phyloP scores from a whole-genome alignment of 2,329 filamentous ascomycete species.

The Penicillium sp. region DNA sequence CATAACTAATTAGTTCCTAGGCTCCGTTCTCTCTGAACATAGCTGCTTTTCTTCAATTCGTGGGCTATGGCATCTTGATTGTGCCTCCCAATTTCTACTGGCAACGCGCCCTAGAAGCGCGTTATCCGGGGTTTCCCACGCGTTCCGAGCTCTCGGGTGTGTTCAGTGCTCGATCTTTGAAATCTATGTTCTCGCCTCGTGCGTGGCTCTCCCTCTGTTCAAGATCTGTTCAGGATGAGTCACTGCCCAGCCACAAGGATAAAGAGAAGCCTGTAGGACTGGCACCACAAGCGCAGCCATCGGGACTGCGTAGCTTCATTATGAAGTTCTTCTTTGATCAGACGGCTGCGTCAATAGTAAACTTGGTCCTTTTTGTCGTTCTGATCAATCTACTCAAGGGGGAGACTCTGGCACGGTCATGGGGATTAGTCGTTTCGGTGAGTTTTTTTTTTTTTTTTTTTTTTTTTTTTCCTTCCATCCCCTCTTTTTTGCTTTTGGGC shows the following conservation, averaged over 20 bases:
- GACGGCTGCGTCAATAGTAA: constrained; percentile 55
- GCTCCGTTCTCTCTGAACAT: constrained; percentile 62
- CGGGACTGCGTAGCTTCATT: constrained; percentile 45
- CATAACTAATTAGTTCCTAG: constrained; percentile 40
- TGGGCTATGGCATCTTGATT: constrained; percentile 69
- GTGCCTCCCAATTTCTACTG: constrained; percentile 83
- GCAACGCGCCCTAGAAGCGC: constrained; percentile 75
- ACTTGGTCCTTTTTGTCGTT: constrained; percentile 57
- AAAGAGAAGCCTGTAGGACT: constrained; percentile 23
- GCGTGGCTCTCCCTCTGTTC: constrained; percentile 12
- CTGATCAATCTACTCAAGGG: constrained; percentile 51
- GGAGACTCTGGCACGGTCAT: constrained; percentile 25
- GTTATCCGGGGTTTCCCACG: constrained; percentile 65
- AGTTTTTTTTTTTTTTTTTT: constrained; percentile 7
- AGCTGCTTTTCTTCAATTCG: constrained; percentile 71
- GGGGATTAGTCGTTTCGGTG: constrained; percentile 36
- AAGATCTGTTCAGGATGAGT: neutral
- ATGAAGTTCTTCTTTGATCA: constrained; percentile 61
- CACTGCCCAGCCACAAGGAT: constrained; percentile 20
- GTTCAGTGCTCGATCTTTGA: constrained; percentile 11
- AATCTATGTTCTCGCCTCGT: constrained; percentile 11
- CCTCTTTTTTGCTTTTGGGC: neutral
- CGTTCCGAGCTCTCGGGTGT: constrained; percentile 21
- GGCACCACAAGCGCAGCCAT: constrained; percentile 29
- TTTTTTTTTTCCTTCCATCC: neutral